A percentile compares a stretch with the other conserved stretches of the same genome.
These are phyloP conservation scores for Quercus parvula DNA, from an alignment of 306 rosid species.

Conservation along the genomic window DNA sequence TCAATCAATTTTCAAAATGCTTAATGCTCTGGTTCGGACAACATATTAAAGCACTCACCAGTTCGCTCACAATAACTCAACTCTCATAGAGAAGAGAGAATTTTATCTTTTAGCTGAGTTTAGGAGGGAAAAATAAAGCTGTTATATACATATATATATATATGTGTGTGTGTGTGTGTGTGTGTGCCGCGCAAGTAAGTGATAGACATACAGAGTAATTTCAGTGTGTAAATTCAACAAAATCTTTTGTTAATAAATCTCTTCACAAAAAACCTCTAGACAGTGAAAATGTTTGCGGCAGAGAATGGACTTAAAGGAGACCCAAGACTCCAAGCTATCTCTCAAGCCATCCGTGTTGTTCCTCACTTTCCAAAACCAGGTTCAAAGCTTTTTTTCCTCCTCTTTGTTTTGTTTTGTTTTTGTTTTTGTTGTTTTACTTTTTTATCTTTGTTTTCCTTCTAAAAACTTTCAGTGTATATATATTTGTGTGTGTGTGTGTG, in stretches of 20 bases:
- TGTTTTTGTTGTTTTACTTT: background rate
- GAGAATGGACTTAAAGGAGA: conserved; percentile 96
- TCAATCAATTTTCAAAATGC: conserved; percentile 16
- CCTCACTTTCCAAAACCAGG: conserved; percentile 97
- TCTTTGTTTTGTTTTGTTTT: background rate
- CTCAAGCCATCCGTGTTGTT: conserved; percentile 85
- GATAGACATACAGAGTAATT: background rate
- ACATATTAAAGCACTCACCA: conserved; percentile 16
- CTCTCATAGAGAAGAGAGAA: conserved; percentile 15
- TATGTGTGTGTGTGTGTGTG: too few species aligned
- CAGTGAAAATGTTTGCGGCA: conserved; percentile 64
- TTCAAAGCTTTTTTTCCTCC: conserved; percentile 3
- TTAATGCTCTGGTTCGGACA: conserved; percentile 30
- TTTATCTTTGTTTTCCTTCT: background rate
- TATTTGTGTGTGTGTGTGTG: too few species aligned
- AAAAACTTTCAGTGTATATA: background rate
- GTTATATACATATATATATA: background rate
- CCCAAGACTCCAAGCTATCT: conserved; percentile 88
- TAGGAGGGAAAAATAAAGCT: conserved; percentile 24
- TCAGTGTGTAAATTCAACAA: background rate
- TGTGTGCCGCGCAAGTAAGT: background rate
- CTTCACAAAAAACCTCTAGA: background rate
- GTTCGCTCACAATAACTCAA: background rate
- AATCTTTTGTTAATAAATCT: background rate
- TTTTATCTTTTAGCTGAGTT: conserved; percentile 1